These are phyloP conservation scores for Beauveria sp. DNA, from an alignment of 2,329 filamentous ascomycete genomes.

Conservation along the genomic window DNA sequence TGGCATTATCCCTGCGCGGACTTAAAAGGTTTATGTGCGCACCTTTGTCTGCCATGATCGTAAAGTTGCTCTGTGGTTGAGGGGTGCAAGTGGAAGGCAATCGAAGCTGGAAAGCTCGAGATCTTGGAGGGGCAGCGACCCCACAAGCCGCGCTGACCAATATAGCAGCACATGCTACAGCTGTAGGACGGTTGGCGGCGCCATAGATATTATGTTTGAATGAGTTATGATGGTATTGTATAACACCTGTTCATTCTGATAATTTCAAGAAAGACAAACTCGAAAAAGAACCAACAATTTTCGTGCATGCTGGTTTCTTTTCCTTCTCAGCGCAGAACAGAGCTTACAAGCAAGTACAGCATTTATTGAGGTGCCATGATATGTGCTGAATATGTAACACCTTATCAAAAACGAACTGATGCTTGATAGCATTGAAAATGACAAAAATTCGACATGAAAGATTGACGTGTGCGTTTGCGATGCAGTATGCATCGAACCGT, in stretches of 20 bases:
- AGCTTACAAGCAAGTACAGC: too few species aligned
- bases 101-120: conserved; percentile 9
- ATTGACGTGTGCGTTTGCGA: too few species aligned
- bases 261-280: too few species aligned
- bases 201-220: background rate
- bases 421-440: too few species aligned
- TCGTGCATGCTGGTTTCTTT: too few species aligned
- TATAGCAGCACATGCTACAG: background rate
- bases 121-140: conserved; percentile 11
- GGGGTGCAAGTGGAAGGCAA: background rate
- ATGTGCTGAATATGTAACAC: too few species aligned
- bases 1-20: background rate
- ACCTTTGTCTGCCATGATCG: conserved; percentile 36
- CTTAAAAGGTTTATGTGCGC: conserved; percentile 7
- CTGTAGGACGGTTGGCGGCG: background rate
- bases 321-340: too few species aligned
- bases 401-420: too few species aligned
- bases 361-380: too few species aligned
- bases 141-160: conserved; percentile 3
- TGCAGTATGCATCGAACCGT: background rate
- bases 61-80: background rate
- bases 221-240: background rate
- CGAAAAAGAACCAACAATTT: too few species aligned
- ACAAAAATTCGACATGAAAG: too few species aligned
- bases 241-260: too few species aligned